Evolutionary conservation across 345 rosid genomes (phyloP).

Genomic region (Eucalyptus virginea): DNA sequence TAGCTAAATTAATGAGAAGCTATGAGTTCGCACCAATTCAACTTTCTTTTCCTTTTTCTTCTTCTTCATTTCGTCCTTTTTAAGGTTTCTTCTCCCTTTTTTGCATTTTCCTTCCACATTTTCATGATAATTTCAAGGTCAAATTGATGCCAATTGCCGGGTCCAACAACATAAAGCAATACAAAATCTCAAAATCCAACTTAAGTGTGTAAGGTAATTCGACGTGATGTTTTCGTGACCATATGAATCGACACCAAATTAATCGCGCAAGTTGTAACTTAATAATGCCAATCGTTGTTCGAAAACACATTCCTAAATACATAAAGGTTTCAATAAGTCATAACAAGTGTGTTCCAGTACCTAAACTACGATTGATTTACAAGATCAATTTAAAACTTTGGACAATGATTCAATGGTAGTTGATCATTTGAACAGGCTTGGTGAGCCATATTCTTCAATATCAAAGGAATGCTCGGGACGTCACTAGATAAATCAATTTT

Average conservation of each 20-base stretch:
- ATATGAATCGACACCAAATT: background rate
- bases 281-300: background rate
- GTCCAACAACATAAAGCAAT: background rate
- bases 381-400: background rate
- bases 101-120: background rate
- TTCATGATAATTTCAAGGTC: background rate
- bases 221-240: background rate
- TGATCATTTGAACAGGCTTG: background rate
- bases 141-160: background rate
- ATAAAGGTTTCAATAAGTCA: background rate
- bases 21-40: background rate
- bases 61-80: background rate
- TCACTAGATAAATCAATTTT: background rate
- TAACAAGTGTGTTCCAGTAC: background rate
- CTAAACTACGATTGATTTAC: background rate
- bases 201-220: rapidly evolving
- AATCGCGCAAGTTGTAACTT: background rate
- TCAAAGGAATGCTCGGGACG: background rate
- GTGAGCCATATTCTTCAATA: background rate
- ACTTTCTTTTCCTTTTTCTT: background rate
- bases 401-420: background rate
- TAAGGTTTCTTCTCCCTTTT: background rate
- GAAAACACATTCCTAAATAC: background rate
- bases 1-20: background rate
- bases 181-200: background rate